Conservation (phyloP, 1,139 yeast genomes). For the Zygosaccharomyces sapae region DNA sequence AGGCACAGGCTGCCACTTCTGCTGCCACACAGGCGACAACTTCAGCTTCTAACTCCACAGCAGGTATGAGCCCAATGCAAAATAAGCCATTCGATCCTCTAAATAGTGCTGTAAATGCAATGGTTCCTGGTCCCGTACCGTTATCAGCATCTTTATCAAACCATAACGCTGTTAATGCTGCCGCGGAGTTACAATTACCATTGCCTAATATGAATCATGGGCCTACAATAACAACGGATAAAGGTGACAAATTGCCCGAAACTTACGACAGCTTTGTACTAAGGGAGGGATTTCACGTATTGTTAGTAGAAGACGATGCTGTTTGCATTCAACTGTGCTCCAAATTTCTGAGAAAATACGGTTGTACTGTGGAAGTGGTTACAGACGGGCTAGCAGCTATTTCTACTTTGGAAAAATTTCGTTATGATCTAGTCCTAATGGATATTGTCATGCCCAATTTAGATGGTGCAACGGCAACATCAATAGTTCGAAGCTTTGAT, state of each 20-base stretch:
- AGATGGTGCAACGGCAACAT: conserved; percentile 92
- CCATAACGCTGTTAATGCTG: conserved; percentile 9
- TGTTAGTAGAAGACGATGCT: conserved; percentile 82
- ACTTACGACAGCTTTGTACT: conserved; percentile 18
- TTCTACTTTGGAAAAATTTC: conserved; percentile 66
- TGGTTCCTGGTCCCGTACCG: conserved; percentile 16
- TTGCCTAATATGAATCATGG: conserved; percentile 5
- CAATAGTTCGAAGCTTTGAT: conserved; percentile 78
- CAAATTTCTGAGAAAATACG: conserved; percentile 77
- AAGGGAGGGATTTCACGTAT: conserved; percentile 55
- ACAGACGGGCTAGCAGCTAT: conserved; percentile 91
- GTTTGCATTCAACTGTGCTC: conserved; percentile 76
- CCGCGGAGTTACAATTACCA: conserved; percentile 10
- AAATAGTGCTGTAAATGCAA: conserved; percentile 11
- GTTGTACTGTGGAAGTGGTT: conserved; percentile 88
- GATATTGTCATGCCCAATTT: conserved; percentile 92
- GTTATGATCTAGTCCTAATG: conserved; percentile 83
- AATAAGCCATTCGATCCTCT: conserved; percentile 10
- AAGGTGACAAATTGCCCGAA: conserved; percentile 7
- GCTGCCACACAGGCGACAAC: conserved; percentile 12
- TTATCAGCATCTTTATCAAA: conserved; percentile 18
- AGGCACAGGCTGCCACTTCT: conserved; percentile 9
- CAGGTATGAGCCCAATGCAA: conserved; percentile 9
- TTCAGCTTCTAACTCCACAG: conserved; percentile 15
- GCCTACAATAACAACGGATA: conserved; percentile 5